Conservation (phyloP, 306 rosid genomes). For the Castanea mollissima region DNA sequence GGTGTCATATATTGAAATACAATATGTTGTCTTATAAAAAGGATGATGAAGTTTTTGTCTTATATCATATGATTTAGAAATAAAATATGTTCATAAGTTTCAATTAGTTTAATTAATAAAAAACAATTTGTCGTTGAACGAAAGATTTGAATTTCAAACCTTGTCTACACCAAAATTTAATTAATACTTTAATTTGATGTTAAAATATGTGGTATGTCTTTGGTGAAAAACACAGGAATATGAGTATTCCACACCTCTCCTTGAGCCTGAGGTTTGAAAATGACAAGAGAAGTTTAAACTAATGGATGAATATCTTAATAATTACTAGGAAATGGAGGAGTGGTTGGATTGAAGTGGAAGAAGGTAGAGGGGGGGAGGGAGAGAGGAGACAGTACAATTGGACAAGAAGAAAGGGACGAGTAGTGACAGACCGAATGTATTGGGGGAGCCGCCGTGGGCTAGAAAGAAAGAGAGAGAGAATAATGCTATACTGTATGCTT, state of each 20-base stretch:
- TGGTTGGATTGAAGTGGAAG: neutral
- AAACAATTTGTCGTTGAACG: too few relatives aligned
- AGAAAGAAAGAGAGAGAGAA: neutral
- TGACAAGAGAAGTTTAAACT: neutral
- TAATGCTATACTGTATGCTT: neutral
- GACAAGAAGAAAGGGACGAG: constrained; percentile 33
- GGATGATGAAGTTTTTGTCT: too few relatives aligned
- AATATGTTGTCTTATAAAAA: too few relatives aligned
- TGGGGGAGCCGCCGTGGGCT: constrained; percentile 39
- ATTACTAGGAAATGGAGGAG: neutral
- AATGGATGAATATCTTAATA: neutral
- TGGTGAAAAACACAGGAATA: neutral
- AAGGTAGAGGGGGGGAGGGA: neutral
- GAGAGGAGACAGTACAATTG: neutral
- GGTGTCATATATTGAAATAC: too few relatives aligned
- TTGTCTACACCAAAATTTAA: too few relatives aligned
- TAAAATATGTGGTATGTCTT: too few relatives aligned
- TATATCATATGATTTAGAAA: too few relatives aligned
- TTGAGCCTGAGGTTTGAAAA: neutral
- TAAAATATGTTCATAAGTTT: too few relatives aligned
- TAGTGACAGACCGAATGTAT: constrained; percentile 36
- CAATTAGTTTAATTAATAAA: too few relatives aligned
- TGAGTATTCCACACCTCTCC: neutral
- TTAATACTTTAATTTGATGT: too few relatives aligned
- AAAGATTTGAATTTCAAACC: too few relatives aligned